These are phyloP conservation scores for Gossypium mustelinum DNA, from an alignment of 345 rosid species.

Conservation along the genomic window DNA sequence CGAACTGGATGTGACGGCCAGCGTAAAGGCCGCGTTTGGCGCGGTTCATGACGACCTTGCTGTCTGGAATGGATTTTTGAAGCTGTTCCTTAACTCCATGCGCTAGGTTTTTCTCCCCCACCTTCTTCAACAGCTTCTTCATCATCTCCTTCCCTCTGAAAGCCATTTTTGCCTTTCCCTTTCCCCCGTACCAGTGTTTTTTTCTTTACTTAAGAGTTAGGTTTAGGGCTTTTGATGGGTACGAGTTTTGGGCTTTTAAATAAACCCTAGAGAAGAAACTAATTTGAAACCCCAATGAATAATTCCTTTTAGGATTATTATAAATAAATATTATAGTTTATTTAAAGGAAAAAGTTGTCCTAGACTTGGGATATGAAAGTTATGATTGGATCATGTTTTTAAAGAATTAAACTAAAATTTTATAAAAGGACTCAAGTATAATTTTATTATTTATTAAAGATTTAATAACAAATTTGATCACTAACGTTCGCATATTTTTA, in stretches of 20 bases:
- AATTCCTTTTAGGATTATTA: too few relatives aligned
- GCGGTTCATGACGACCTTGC: conserved; percentile 70
- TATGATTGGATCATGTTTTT: too few relatives aligned
- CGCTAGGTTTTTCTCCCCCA: conserved; percentile 60
- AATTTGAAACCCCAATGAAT: not conserved
- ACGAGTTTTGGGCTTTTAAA: not conserved
- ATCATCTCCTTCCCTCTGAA: conserved; percentile 85
- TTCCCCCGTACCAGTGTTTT: conserved; percentile 4
- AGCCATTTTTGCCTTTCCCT: conserved; percentile 41
- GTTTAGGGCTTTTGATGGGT: conserved; percentile 23
- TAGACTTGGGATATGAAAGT: too few relatives aligned
- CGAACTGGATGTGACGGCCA: conserved; percentile 90
- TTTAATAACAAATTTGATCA: too few relatives aligned
- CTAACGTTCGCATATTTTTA: too few relatives aligned
- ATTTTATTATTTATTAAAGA: too few relatives aligned
- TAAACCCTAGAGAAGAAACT: not conserved
- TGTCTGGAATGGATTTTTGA: conserved; percentile 64
- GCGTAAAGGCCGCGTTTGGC: conserved; percentile 91
- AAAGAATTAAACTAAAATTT: too few relatives aligned
- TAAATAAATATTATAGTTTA: too few relatives aligned
- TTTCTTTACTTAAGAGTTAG: conserved; percentile 17
- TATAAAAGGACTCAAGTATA: too few relatives aligned
- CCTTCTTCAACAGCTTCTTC: conserved; percentile 75
- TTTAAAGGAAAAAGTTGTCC: too few relatives aligned
- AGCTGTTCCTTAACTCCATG: conserved; percentile 61